These are phyloP conservation scores for Calonectria pseudoreteaudii DNA, from an alignment of 2,329 filamentous ascomycete species.

Conservation along the genomic window DNA sequence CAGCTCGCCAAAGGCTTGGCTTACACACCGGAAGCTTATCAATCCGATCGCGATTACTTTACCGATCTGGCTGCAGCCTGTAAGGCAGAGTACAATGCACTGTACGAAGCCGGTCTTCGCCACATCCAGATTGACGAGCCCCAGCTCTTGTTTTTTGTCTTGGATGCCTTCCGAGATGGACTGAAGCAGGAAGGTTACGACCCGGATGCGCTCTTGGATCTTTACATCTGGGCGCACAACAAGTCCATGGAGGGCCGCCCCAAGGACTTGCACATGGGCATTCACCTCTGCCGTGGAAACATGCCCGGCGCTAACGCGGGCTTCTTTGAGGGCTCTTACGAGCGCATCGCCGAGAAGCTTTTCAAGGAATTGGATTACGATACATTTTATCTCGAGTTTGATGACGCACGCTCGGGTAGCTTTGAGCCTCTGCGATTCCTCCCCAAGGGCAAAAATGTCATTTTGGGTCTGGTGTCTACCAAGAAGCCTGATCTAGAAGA, in stretches of 20 bases:
- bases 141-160: neutral
- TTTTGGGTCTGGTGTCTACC: slow-evolving; percentile 2
- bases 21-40: neutral
- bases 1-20: neutral
- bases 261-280: slow-evolving; percentile 77
- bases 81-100: neutral
- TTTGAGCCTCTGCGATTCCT: slow-evolving; percentile 4
- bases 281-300: slow-evolving; percentile 78
- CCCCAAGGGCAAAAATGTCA: neutral
- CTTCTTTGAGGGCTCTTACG: slow-evolving; percentile 74
- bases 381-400: neutral
- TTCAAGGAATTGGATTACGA: slow-evolving; percentile 1
- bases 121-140: slow-evolving; percentile 5
- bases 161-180: neutral
- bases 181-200: neutral
- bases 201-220: slow-evolving; percentile 9
- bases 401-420: neutral
- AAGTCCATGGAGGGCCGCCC: slow-evolving; percentile 68
- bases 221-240: slow-evolving; percentile 12
- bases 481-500: slow-evolving; percentile 8
- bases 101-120: slow-evolving; percentile 9
- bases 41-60: neutral
- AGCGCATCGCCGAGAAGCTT: slow-evolving; percentile 41
- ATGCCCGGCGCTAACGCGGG: slow-evolving; percentile 69
- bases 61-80: neutral